These are phyloP conservation scores for Fusarium circinatum DNA, from an alignment of 2,329 filamentous ascomycete species.

Conservation along the genomic window DNA sequence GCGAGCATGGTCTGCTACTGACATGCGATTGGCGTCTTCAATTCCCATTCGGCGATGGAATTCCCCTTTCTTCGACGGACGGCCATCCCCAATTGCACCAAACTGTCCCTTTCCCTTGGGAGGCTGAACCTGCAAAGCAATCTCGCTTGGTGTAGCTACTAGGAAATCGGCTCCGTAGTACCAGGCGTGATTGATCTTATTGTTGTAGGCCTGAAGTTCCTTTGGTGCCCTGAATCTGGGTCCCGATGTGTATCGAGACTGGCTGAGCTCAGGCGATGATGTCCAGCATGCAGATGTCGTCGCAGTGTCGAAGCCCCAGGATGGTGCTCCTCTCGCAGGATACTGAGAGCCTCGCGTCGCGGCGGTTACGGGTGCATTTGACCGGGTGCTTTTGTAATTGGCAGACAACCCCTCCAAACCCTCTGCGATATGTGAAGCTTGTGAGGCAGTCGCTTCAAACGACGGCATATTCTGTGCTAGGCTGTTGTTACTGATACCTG, in stretches of 20 bases:
- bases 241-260: conserved; percentile 21
- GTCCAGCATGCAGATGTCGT: conserved; percentile 6
- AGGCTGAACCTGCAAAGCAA: conserved; percentile 44
- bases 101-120: conserved; percentile 45
- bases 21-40: conserved; percentile 52
- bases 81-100: conserved; percentile 53
- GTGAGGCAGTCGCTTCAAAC: conserved; percentile 5
- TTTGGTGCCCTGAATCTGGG: conserved; percentile 39
- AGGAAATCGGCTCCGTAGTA: conserved; percentile 53
- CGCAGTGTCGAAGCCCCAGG: conserved; percentile 13
- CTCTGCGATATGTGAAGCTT: background rate
- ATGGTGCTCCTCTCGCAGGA: background rate
- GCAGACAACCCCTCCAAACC: background rate
- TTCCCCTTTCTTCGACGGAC: conserved; percentile 39
- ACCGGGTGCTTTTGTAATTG: background rate
- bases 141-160: conserved; percentile 46
- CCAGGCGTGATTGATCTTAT: conserved; percentile 50
- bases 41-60: conserved; percentile 47
- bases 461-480: conserved; percentile 15
- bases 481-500: conserved; percentile 33
- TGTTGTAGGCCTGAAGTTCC: conserved; percentile 40
- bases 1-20: conserved; percentile 51
- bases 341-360: background rate
- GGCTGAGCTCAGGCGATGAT: background rate
- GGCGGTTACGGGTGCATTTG: background rate